A percentile compares a stretch with the other conserved stretches of the same genome.
Evolutionary conservation across 441 rosid species (phyloP).

Genomic region (Pelargonium fulgidum): DNA sequence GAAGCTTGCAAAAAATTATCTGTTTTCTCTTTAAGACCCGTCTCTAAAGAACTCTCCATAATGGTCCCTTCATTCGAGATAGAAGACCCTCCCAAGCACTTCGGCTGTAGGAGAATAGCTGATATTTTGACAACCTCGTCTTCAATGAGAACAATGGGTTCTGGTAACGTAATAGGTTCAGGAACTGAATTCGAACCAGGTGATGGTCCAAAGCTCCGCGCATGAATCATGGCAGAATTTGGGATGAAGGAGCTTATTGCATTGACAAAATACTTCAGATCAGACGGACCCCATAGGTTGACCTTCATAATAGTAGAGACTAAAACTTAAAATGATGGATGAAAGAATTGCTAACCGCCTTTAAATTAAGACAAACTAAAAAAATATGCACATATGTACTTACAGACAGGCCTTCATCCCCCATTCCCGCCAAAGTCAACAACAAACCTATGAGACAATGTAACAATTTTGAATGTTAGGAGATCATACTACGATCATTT

Average conservation of each 20-base stretch:
- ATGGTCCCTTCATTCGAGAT: not conserved
- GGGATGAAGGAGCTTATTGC: slow-evolving; percentile 93
- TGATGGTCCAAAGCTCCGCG: slow-evolving; percentile 61
- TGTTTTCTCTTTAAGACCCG: not conserved
- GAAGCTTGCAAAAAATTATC: not conserved
- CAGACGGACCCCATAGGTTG: slow-evolving; percentile 92
- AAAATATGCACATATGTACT: slow-evolving; percentile 23
- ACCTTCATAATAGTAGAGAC: slow-evolving; percentile 44
- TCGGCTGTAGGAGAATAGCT: slow-evolving; percentile 57
- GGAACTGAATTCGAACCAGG: slow-evolving; percentile 33
- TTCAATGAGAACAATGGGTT: slow-evolving; percentile 54
- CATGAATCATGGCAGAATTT: slow-evolving; percentile 91
- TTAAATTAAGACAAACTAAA: not conserved
- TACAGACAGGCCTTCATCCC: slow-evolving; percentile 70
- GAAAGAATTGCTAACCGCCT: not conserved
- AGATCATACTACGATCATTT: not conserved
- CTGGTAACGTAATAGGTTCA: slow-evolving; percentile 31
- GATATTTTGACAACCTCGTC: slow-evolving; percentile 85
- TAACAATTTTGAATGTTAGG: slow-evolving; percentile 14
- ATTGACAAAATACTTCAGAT: slow-evolving; percentile 72
- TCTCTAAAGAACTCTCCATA: not conserved
- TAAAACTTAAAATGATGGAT: slow-evolving; percentile 7
- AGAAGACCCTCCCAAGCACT: slow-evolving; percentile 21
- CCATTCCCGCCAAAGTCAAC: slow-evolving; percentile 65
- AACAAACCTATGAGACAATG: slow-evolving; percentile 42